phyloP scores from a whole-genome alignment of 331 rosid genomes.

The Rosa hybrid region DNA sequence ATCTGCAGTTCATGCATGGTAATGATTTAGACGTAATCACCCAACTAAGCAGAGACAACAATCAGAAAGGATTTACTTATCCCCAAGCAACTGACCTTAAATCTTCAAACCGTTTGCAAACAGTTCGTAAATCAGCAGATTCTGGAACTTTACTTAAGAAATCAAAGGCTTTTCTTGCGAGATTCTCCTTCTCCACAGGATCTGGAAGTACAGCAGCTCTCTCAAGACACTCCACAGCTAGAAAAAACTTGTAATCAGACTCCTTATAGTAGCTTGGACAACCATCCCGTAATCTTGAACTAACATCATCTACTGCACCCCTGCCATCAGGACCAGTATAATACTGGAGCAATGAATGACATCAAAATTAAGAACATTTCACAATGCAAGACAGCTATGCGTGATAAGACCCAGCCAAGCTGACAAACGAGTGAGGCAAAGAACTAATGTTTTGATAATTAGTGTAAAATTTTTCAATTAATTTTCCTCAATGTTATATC shows the following conservation, averaged over 20 bases:
- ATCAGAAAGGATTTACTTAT: neutral
- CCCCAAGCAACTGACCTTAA: conserved; percentile 59
- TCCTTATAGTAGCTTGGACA: conserved; percentile 98
- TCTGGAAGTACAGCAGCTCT: conserved; percentile 85
- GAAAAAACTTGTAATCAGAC: conserved; percentile 94
- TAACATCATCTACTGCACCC: conserved; percentile 95
- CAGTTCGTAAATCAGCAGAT: conserved; percentile 86
- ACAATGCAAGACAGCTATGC: conserved; percentile 18
- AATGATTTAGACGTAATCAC: conserved; percentile 32
- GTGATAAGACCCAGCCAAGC: conserved; percentile 9
- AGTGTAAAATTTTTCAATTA: conserved; percentile 12
- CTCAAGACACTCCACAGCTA: conserved; percentile 94
- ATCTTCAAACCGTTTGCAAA: conserved; percentile 95
- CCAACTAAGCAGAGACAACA: conserved; percentile 7
- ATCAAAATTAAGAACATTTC: conserved; percentile 29
- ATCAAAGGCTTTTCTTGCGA: conserved; percentile 86
- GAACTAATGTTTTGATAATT: conserved; percentile 15
- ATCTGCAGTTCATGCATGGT: conserved; percentile 52
- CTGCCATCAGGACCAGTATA: conserved; percentile 98
- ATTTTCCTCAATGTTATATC: conserved; percentile 23
- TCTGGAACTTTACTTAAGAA: conserved; percentile 91
- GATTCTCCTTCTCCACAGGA: conserved; percentile 70
- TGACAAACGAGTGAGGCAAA: conserved; percentile 3
- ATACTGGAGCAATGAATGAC: conserved; percentile 50
- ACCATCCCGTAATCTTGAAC: conserved; percentile 87